Evolutionary conservation across 139 green algal species (phyloP).

Genomic region (Picochlorum sp.): DNA sequence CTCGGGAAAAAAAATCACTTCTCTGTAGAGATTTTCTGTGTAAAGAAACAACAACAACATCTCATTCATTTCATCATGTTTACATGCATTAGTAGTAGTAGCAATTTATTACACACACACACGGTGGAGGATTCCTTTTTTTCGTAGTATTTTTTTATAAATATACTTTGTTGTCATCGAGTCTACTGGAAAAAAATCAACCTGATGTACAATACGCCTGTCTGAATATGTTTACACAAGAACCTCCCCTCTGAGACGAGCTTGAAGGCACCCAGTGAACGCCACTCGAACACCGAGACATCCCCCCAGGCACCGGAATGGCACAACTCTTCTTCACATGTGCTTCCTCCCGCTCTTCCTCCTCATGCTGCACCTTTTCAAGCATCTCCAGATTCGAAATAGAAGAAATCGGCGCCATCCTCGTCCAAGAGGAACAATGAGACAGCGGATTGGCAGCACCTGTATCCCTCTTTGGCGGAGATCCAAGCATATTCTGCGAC

Average conservation of each 20-base stretch:
- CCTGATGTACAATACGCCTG: too few species aligned
- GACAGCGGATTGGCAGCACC: conserved; percentile 1
- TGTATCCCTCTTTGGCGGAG: not conserved
- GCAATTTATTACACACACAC: too few species aligned
- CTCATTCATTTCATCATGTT: too few species aligned
- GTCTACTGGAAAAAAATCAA: too few species aligned
- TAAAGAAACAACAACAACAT: too few species aligned
- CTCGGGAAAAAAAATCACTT: too few species aligned
- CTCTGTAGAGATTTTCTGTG: too few species aligned
- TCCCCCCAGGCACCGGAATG: not conserved
- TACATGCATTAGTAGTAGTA: too few species aligned
- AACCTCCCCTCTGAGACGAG: conserved; percentile 1
- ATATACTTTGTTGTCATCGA: too few species aligned
- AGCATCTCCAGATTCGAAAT: conserved; percentile 6
- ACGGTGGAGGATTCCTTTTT: too few species aligned
- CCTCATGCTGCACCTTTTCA: not conserved
- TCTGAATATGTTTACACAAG: not conserved
- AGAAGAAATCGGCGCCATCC: conserved; percentile 4
- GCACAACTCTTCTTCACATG: not conserved
- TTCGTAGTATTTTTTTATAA: too few species aligned
- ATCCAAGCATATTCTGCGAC: conserved; percentile 1
- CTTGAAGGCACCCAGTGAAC: conserved; percentile 2
- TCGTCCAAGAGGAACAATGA: conserved; percentile 9
- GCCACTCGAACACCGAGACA: not conserved
- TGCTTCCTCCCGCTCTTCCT: too few species aligned